Evolutionary conservation across 345 rosid genomes (phyloP).

Genomic region (Rhizophora mangle): DNA sequence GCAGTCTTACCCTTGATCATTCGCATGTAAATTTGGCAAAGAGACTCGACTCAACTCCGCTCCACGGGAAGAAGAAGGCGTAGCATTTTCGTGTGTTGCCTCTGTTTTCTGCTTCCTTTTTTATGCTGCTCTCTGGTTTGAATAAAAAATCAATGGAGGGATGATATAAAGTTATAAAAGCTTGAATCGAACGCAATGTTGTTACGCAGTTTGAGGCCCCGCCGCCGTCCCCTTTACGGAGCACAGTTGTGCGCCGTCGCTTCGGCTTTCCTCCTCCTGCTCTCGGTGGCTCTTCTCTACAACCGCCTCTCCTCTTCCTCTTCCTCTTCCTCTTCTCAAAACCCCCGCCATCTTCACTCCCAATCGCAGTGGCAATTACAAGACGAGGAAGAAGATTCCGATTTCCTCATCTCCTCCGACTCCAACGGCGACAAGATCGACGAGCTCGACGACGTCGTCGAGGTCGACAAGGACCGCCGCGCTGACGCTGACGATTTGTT

Average conservation of each 20-base stretch:
- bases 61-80: too few species aligned
- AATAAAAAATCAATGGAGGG: too few species aligned
- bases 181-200: neutral
- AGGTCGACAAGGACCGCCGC: conserved; percentile 31
- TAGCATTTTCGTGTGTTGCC: too few species aligned
- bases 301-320: conserved; percentile 69
- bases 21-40: too few species aligned
- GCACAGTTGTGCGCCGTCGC: conserved; percentile 63
- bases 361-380: too few species aligned
- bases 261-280: conserved; percentile 77
- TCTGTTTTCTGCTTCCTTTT: too few species aligned
- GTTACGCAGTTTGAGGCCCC: conserved; percentile 52
- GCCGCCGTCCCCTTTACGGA: conserved; percentile 82
- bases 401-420: conserved; percentile 44
- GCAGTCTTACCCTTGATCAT: too few species aligned
- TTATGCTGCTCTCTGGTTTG: too few species aligned
- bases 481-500: conserved; percentile 38
- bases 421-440: conserved; percentile 59
- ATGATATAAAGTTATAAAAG: too few species aligned
- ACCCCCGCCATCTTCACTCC: conserved; percentile 27
- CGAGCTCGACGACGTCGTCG: conserved; percentile 81
- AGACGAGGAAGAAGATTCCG: conserved; percentile 3
- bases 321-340: conserved; percentile 24
- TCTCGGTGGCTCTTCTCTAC: conserved; percentile 81
- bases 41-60: too few species aligned